Conservation (phyloP, 2,329 filamentous ascomycete species). For the Apiospora sp. region DNA sequence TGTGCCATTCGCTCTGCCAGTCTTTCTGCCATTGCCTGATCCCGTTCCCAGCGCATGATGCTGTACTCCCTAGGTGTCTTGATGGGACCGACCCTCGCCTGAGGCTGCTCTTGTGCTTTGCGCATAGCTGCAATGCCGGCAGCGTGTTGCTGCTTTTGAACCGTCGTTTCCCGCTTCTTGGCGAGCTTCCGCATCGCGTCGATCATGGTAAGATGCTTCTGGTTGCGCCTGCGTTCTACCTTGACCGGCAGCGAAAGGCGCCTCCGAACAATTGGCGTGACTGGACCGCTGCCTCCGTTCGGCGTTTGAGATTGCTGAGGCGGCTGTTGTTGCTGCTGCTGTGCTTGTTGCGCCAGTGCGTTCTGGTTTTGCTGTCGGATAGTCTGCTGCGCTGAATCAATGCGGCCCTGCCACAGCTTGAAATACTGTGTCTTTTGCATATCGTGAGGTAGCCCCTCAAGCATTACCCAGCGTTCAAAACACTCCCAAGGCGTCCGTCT, state of each 20-base stretch:
- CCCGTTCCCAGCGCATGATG: slow-evolving; percentile 84
- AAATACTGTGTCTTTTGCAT: slow-evolving; percentile 98
- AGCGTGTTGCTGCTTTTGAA: slow-evolving; percentile 88
- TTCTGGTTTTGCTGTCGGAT: slow-evolving; percentile 63
- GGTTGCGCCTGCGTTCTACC: slow-evolving; percentile 86
- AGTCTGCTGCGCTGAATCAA: slow-evolving; percentile 65
- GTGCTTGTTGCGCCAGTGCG: slow-evolving; percentile 47
- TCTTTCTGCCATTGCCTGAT: slow-evolving; percentile 71
- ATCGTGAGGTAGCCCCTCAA: slow-evolving; percentile 89
- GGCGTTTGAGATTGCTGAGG: slow-evolving; percentile 41
- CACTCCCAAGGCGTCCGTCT: slow-evolving; percentile 97
- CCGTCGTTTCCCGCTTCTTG: slow-evolving; percentile 87
- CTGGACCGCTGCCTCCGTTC: slow-evolving; percentile 43
- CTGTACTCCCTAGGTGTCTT: slow-evolving; percentile 94
- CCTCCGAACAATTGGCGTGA: slow-evolving; percentile 63
- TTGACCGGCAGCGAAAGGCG: slow-evolving; percentile 81
- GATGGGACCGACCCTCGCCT: slow-evolving; percentile 54
- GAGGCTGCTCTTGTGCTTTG: slow-evolving; percentile 74
- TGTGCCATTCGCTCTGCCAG: slow-evolving; percentile 66
- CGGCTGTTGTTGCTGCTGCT: slow-evolving; percentile 38
- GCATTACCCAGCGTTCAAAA: slow-evolving; percentile 93
- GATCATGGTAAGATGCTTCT: slow-evolving; percentile 86
- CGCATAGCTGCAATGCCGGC: slow-evolving; percentile 79
- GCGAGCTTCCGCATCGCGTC: slow-evolving; percentile 95
- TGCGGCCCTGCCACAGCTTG: slow-evolving; percentile 70